A percentile compares a stretch with the other conserved stretches of the same genome.
Evolutionary conservation across 495 filamentous ascomycete genomes (phyloP).

Genomic region (Choiromyces venosus): DNA sequence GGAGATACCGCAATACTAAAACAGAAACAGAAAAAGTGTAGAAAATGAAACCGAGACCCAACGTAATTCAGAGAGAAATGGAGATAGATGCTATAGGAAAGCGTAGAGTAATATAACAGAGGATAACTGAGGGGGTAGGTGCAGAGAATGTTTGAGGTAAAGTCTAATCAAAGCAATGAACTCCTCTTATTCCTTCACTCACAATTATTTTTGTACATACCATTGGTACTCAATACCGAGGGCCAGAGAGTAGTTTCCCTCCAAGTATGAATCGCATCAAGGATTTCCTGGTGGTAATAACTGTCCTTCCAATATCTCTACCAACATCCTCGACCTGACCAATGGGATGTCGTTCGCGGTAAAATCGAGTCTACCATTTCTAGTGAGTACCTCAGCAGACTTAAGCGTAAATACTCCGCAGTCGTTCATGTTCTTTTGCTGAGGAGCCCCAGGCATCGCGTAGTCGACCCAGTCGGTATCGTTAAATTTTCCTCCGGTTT

Average conservation of each 20-base stretch:
- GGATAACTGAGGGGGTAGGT: neutral
- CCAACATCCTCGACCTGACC: slow-evolving; percentile 30
- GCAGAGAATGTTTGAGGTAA: neutral
- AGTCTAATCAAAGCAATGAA: neutral
- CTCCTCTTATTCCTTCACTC: neutral
- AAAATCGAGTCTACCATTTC: slow-evolving; percentile 23
- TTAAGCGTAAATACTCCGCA: slow-evolving; percentile 39
- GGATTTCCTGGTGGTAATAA: slow-evolving; percentile 13
- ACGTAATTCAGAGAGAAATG: neutral
- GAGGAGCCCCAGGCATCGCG: slow-evolving; percentile 13
- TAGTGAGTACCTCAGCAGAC: slow-evolving; percentile 34
- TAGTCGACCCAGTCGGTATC: slow-evolving; percentile 33
- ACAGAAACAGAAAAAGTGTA: neutral
- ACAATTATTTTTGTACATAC: neutral
- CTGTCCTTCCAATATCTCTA: slow-evolving; percentile 23
- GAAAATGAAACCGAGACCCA: neutral
- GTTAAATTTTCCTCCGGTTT: slow-evolving; percentile 22
- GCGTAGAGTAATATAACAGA: neutral
- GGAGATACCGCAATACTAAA: neutral
- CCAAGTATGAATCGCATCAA: neutral
- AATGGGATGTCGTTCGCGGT: slow-evolving; percentile 23
- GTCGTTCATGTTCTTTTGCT: slow-evolving; percentile 30
- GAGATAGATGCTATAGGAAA: neutral
- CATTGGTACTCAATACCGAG: neutral
- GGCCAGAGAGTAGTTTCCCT: neutral